A percentile compares a stretch with the other conserved stretches of the same genome.
Conservation (phyloP, 139 green algal species). For the Micractinium sp. region DNA sequence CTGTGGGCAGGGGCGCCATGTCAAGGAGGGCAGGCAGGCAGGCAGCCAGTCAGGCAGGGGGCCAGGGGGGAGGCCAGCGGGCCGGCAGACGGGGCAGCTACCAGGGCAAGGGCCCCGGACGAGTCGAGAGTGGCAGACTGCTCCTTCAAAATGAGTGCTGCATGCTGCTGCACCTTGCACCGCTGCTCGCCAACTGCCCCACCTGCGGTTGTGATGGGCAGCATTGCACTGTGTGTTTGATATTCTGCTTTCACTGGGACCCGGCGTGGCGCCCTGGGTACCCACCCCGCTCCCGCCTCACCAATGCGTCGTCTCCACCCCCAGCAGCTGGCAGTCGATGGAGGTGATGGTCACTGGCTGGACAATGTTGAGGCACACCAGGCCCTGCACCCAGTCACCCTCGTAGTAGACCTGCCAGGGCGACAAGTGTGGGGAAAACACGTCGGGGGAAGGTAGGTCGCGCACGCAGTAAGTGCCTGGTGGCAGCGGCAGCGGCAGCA, state of each 20-base stretch:
- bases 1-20: not conserved
- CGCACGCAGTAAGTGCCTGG: not conserved
- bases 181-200: not conserved
- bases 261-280: too few species aligned
- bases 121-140: not conserved
- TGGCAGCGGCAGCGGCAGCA: not conserved
- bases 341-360: conserved; percentile 4
- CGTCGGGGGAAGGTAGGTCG: not conserved
- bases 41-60: not conserved
- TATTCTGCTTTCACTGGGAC: too few species aligned
- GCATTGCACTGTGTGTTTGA: too few species aligned
- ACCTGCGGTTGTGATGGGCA: too few species aligned
- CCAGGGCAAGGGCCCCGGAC: too few species aligned
- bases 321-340: conserved; percentile 11
- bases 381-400: not conserved
- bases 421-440: not conserved
- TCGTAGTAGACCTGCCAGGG: conserved; percentile 7
- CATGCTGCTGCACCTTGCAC: too few species aligned
- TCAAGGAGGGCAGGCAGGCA: not conserved
- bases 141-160: not conserved
- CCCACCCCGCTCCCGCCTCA: not conserved
- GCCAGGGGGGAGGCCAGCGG: not conserved
- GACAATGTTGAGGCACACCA: conserved; percentile 6
- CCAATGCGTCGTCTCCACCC: not conserved
- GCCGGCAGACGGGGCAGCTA: not conserved